Evolutionary conservation across 768 basidiomycete species (phyloP), one percentile per base, ranked within the genome.

Genomic region (Cystobasidium tubakii): DNA sequence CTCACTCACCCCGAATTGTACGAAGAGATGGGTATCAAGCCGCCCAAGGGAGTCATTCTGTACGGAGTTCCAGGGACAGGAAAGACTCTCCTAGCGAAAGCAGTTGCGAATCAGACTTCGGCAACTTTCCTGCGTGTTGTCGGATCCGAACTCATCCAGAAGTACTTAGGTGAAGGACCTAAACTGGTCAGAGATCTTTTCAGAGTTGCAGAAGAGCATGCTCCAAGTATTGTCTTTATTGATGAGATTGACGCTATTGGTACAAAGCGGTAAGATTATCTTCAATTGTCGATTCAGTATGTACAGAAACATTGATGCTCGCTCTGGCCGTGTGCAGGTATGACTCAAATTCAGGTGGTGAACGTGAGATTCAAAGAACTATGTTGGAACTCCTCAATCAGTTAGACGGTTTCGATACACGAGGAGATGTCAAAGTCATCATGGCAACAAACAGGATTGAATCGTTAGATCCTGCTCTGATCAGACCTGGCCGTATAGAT

Each of bases 401-500:
- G 82, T 85, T 99, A 46, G 96, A 99, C 78, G 96, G 96, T n/a
- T 98, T 99, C 82, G 96, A 99, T 80, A 93, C 93, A 4, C 88
- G 94, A 71, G 95, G 95, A n/a, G 96, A 98, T 80, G 94, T 99
- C 73, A 99, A 98, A 83, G 95, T 99, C 77, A 97, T 99, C 81
- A 98, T 98, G 96, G 96, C 96, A 15, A 99, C 96, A 4, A 99
- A 99, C 83, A 88, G 86, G 83, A 99, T 99, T 78, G 95, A 98
- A 81, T 88, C 92, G 1, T 86, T 99, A 33, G 96, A 99, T 82
- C 96, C 96, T 69, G 96, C 96, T 21, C 88, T 99, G 74, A 96
- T 99, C 79, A 90, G 96, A 65, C 96, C 96, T 4, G 96, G 96
- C 60, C 92, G 96, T 79, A 98, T 99, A 76, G 96, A 99, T 79